Conservation (phyloP, 1,284 basidiomycete genomes). For the Malassezia slooffiae region DNA sequence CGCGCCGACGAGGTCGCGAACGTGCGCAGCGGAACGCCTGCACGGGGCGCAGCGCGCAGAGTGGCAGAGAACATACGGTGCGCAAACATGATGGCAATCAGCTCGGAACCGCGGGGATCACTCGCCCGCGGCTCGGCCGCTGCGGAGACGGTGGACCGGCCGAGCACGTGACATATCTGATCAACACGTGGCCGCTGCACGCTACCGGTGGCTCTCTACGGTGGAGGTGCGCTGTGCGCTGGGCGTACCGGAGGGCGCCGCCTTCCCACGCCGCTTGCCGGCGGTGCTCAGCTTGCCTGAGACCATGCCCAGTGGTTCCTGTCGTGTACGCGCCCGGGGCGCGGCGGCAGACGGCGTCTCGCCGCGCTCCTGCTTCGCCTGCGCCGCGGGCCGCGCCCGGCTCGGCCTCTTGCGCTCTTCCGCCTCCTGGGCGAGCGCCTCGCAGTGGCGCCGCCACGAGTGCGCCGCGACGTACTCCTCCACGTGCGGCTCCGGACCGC, state of each 20-base stretch:
- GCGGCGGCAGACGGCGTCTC: neutral
- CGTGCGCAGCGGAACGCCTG: constrained; percentile 18
- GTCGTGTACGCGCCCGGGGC: too few relatives aligned
- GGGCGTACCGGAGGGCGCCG: too few relatives aligned
- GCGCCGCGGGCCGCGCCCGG: neutral
- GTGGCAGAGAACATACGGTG: constrained; percentile 18
- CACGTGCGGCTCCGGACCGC: neutral
- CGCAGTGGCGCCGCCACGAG: too few relatives aligned
- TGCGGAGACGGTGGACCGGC: constrained; percentile 9
- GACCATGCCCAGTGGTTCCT: constrained; percentile 1
- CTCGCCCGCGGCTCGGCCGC: constrained; percentile 1
- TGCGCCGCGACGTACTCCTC: constrained; percentile 2
- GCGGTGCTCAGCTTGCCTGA: constrained; percentile 10
- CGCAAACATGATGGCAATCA: constrained; percentile 21
- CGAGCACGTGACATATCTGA: constrained; percentile 1
- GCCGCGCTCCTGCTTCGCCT: too few relatives aligned
- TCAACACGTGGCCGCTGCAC: neutral
- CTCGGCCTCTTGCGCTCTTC: too few relatives aligned
- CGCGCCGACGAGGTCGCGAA: constrained; percentile 34
- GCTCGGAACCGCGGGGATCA: neutral
- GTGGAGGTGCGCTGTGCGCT: too few relatives aligned
- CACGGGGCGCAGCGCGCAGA: constrained; percentile 7
- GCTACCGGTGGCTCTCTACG: too few relatives aligned
- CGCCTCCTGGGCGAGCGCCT: too few relatives aligned
- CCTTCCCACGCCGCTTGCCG: neutral